Conservation (phyloP, 2,329 filamentous ascomycete species). For the Sphaerostilbella broomeana region DNA sequence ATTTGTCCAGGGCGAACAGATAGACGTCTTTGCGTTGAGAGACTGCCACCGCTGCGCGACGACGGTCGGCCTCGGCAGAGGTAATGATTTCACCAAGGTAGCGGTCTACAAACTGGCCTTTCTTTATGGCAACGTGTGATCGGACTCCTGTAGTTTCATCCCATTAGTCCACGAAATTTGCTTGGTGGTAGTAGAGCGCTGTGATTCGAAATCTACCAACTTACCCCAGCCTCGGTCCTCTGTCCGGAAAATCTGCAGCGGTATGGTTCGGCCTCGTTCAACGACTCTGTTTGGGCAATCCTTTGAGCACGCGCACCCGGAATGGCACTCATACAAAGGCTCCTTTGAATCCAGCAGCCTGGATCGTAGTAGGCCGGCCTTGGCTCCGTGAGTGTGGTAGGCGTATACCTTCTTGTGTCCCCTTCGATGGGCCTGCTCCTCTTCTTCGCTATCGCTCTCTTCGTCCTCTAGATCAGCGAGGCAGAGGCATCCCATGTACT, state of each 20-base stretch:
- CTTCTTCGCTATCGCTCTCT: slow-evolving; percentile 40
- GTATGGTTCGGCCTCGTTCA: slow-evolving; percentile 62
- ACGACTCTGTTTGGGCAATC: slow-evolving; percentile 70
- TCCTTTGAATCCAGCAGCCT: slow-evolving; percentile 46
- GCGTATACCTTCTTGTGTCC: slow-evolving; percentile 43
- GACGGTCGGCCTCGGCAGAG: slow-evolving; percentile 54
- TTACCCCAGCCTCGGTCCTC: slow-evolving; percentile 66
- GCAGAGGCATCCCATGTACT: slow-evolving; percentile 62
- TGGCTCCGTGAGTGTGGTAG: slow-evolving; percentile 52
- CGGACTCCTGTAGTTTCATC: slow-evolving; percentile 46
- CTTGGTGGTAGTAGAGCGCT: not conserved
- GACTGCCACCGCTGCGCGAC: slow-evolving; percentile 50
- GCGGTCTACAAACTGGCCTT: slow-evolving; percentile 72
- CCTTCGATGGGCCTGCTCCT: slow-evolving; percentile 27
- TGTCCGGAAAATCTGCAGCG: slow-evolving; percentile 73
- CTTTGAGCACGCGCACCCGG: slow-evolving; percentile 57
- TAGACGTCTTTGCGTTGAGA: slow-evolving; percentile 67
- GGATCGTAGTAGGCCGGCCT: slow-evolving; percentile 46
- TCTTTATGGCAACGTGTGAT: slow-evolving; percentile 55
- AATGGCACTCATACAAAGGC: slow-evolving; percentile 77
- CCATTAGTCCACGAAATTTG: not conserved
- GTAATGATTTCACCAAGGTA: slow-evolving; percentile 71
- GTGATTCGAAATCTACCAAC: slow-evolving; percentile 12
- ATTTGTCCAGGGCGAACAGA: slow-evolving; percentile 77
- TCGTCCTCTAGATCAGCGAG: slow-evolving; percentile 55